Conservation (phyloP, 2,329 filamentous ascomycete species). For the Cladosporium halotolerans region DNA sequence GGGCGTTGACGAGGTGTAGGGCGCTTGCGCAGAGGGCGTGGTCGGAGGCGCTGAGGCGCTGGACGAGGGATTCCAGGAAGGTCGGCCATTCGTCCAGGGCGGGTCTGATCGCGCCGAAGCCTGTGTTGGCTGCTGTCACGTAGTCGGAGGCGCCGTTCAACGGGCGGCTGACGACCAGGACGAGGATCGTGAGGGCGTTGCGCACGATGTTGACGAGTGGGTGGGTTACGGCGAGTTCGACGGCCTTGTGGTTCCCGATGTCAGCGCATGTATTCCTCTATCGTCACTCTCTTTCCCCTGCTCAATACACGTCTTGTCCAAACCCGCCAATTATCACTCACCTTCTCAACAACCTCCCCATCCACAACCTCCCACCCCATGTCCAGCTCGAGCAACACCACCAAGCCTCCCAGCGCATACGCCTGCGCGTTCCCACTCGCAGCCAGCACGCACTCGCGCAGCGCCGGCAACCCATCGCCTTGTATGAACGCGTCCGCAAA, state of each 20-base stretch:
- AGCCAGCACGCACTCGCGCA: constrained; percentile 76
- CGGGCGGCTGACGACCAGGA: constrained; percentile 79
- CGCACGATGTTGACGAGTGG: constrained; percentile 95
- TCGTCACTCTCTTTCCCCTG: neutral
- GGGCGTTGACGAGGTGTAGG: constrained; percentile 86
- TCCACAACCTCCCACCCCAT: constrained; percentile 94
- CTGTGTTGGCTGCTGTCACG: constrained; percentile 57
- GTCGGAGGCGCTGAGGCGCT: constrained; percentile 85
- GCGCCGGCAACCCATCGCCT: constrained; percentile 73
- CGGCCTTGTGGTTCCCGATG: constrained; percentile 48
- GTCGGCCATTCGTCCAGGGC: constrained; percentile 86
- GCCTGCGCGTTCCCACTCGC: constrained; percentile 90
- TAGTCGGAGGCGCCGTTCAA: constrained; percentile 40
- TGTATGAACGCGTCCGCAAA: constrained; percentile 96
- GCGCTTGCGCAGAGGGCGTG: constrained; percentile 94
- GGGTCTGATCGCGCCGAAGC: constrained; percentile 86
- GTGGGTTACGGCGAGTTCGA: constrained; percentile 89
- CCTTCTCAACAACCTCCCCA: constrained; percentile 61
- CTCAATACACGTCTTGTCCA: neutral
- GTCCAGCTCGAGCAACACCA: constrained; percentile 83
- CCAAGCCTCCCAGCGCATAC: constrained; percentile 86
- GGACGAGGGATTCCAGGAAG: constrained; percentile 90
- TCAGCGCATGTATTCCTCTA: neutral
- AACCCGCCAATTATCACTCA: constrained; percentile 32
- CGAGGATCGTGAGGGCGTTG: constrained; percentile 93